These are phyloP conservation scores for Carallia brachiata DNA, from an alignment of 345 rosid genomes.

Conservation along the genomic window DNA sequence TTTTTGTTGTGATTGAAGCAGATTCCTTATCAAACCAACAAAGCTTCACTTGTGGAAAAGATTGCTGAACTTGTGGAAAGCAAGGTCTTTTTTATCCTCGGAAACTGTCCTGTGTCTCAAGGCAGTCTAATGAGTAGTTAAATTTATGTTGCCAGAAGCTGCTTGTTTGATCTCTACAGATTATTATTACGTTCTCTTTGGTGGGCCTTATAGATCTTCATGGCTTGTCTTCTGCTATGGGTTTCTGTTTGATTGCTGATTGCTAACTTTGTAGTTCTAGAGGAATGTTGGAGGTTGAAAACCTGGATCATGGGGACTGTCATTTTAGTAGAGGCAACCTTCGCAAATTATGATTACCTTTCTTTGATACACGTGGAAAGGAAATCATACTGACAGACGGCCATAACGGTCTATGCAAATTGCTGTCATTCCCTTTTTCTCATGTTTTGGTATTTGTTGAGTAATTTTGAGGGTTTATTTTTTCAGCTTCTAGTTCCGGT, in stretches of 20 bases:
- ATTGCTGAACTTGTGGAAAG: conserved; percentile 94
- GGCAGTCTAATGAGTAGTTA: neutral
- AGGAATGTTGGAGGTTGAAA: conserved; percentile 1
- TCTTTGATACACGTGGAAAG: too few species aligned
- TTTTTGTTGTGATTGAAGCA: conserved; percentile 33
- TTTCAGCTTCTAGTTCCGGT: too few species aligned
- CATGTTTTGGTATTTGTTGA: too few species aligned
- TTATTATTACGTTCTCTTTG: too few species aligned
- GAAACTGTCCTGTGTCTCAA: neutral
- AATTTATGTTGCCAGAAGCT: neutral
- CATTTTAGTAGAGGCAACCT: too few species aligned
- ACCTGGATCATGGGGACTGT: neutral
- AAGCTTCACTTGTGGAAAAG: conserved; percentile 88
- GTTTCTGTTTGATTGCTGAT: conserved; percentile 1
- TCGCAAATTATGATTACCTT: too few species aligned
- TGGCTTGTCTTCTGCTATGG: neutral
- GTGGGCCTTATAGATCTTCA: too few species aligned
- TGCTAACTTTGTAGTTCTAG: neutral
- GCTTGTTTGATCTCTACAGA: neutral
- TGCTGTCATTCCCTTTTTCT: too few species aligned
- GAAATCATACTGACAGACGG: too few species aligned
- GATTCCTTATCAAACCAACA: conserved; percentile 94
- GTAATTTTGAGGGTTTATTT: too few species aligned
- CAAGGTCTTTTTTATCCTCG: conserved; percentile 48
- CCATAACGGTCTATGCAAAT: too few species aligned